phyloP scores from a whole-genome alignment of 495 filamentous ascomycete species.

The Talaromyces trachyspermus region DNA sequence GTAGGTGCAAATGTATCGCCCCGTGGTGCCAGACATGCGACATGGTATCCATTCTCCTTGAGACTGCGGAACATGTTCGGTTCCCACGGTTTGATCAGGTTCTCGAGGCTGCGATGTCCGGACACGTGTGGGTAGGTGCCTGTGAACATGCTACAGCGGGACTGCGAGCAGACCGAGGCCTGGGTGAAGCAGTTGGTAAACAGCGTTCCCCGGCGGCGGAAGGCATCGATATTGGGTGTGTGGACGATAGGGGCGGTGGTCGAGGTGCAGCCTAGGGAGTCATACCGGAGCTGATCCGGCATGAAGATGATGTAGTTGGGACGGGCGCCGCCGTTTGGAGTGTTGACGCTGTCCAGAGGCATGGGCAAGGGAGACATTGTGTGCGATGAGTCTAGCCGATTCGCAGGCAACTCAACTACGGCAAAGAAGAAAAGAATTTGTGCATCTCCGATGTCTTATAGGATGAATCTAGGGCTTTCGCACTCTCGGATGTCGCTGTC shows the following conservation, averaged over 20 bases:
- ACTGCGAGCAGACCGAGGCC: conserved; percentile 19
- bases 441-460: too few relatives aligned
- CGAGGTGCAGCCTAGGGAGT: conserved; percentile 13
- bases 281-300: conserved; percentile 21
- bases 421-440: too few relatives aligned
- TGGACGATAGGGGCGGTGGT: conserved; percentile 8
- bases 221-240: conserved; percentile 21
- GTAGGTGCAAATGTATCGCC: conserved; percentile 21
- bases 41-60: conserved; percentile 21
- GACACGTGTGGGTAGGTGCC: conserved; percentile 19
- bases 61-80: conserved; percentile 20
- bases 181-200: conserved; percentile 21
- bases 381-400: too few relatives aligned
- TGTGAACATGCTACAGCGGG: conserved; percentile 18
- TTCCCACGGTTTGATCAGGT: conserved; percentile 24
- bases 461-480: too few relatives aligned
- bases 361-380: too few relatives aligned
- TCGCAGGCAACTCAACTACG: too few relatives aligned
- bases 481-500: too few relatives aligned
- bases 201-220: conserved; percentile 9
- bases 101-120: conserved; percentile 18
- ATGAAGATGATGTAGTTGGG: conserved; percentile 24
- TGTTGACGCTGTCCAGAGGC: too few relatives aligned
- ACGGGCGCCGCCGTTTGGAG: too few relatives aligned
- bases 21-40: conserved; percentile 20